phyloP scores from a whole-genome alignment of 768 basidiomycete genomes.

The Crassisporium funariophilum region DNA sequence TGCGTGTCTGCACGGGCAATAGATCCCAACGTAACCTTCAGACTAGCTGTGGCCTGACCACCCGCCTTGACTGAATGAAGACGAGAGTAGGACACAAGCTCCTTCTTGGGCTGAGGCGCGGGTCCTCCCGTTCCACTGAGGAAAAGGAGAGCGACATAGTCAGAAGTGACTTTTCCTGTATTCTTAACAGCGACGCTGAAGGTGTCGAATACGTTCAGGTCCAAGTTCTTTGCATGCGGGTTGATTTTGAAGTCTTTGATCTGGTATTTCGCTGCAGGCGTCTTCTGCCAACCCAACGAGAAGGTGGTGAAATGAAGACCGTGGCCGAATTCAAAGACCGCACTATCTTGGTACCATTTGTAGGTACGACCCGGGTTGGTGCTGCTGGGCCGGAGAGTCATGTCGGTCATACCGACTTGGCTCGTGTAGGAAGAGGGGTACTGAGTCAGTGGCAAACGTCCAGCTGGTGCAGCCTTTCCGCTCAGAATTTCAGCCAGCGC shows the following conservation, averaged over 20 bases:
- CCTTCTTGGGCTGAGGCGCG: conserved; percentile 52
- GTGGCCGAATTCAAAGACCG: conserved; percentile 55
- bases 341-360: conserved; percentile 55
- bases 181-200: conserved; percentile 52
- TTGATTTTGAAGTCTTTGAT: conserved; percentile 28
- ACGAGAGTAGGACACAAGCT: conserved; percentile 52
- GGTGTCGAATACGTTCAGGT: conserved; percentile 49
- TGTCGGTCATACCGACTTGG: conserved; percentile 58
- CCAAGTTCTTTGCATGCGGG: conserved; percentile 28
- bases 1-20: conserved; percentile 48
- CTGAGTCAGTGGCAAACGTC: conserved; percentile 55
- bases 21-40: conserved; percentile 49
- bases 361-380: conserved; percentile 58
- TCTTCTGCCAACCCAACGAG: conserved; percentile 37
- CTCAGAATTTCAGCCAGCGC: conserved; percentile 54
- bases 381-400: conserved; percentile 50
- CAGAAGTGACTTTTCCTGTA: conserved; percentile 48
- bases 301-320: conserved; percentile 60
- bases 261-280: conserved; percentile 37
- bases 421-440: conserved; percentile 52
- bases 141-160: conserved; percentile 59
- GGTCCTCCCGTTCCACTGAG: conserved; percentile 49
- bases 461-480: conserved; percentile 55
- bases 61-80: conserved; percentile 29
- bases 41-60: conserved; percentile 27